A percentile compares a stretch with the other conserved stretches of the same genome.
phyloP scores from a whole-genome alignment of 768 basidiomycete species.

The Kondoa subrosea region DNA sequence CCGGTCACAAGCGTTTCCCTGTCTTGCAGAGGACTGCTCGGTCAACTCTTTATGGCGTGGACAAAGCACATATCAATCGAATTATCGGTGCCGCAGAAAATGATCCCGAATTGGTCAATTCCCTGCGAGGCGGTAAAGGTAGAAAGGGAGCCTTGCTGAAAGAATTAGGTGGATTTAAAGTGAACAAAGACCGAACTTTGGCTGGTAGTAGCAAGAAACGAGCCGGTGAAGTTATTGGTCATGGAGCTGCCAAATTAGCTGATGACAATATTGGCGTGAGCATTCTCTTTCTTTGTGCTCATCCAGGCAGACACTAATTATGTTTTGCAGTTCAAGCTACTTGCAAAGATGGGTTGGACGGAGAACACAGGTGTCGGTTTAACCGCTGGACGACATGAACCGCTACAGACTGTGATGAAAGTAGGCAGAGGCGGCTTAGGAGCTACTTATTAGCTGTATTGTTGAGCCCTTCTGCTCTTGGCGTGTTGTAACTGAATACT shows the following conservation, averaged over 20 bases:
- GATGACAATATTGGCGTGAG: conserved; percentile 3
- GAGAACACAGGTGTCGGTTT: neutral
- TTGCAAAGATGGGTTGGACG: conserved; percentile 1
- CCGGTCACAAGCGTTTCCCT: conserved; percentile 54
- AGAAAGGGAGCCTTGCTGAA: neutral
- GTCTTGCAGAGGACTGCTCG: conserved; percentile 52
- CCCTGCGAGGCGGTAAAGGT: neutral
- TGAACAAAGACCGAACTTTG: neutral
- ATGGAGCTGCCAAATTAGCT: neutral
- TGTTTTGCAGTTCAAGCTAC: neutral
- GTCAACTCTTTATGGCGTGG: conserved; percentile 39
- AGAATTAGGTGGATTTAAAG: neutral
- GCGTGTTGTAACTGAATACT: no score
- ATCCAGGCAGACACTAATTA: no score
- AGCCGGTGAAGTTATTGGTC: neutral
- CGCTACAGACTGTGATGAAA: neutral
- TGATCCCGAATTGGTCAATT: conserved; percentile 31
- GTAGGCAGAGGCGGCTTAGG: neutral
- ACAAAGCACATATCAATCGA: conserved; percentile 46
- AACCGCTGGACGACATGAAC: neutral
- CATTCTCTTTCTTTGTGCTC: neutral
- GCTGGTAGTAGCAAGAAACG: neutral
- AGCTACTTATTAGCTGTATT: neutral
- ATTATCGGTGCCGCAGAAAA: conserved; percentile 31
- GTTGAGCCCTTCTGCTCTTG: no score